These are phyloP conservation scores for Hemileccinum impolitum DNA, from an alignment of 768 basidiomycete genomes.

Conservation along the genomic window DNA sequence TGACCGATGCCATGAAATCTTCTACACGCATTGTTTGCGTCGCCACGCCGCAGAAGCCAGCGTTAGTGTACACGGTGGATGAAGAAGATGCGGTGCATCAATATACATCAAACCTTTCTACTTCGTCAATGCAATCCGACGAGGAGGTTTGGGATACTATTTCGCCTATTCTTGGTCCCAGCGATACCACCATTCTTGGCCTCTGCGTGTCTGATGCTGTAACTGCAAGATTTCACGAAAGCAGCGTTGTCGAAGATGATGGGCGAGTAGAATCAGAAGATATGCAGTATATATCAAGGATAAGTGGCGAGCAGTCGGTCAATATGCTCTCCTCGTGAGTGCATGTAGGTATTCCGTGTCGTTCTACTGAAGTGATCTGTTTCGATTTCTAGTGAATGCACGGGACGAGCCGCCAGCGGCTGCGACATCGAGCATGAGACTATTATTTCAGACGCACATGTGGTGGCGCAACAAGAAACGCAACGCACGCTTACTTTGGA, in stretches of 20 bases:
- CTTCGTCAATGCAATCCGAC: background rate
- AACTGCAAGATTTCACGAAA: background rate
- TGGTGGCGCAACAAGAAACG: background rate
- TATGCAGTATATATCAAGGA: too few relatives aligned
- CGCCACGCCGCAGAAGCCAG: background rate
- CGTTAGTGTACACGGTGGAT: background rate
- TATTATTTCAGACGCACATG: background rate
- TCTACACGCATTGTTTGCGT: background rate
- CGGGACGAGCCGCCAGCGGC: background rate
- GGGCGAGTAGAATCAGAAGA: background rate
- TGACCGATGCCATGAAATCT: background rate
- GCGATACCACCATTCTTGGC: background rate
- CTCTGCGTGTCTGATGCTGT: background rate
- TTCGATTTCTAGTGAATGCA: background rate
- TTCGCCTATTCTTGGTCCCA: background rate
- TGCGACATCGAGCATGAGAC: background rate
- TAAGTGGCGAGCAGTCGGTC: too few relatives aligned
- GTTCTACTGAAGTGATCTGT: background rate
- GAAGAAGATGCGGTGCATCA: background rate
- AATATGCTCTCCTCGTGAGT: conserved; percentile 1
- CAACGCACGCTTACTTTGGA: background rate
- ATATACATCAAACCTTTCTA: background rate
- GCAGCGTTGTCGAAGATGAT: background rate
- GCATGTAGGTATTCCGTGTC: background rate
- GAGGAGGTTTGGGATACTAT: background rate